Evolutionary conservation across 306 rosid species (phyloP).

Genomic region (Abrus pulchellus): DNA sequence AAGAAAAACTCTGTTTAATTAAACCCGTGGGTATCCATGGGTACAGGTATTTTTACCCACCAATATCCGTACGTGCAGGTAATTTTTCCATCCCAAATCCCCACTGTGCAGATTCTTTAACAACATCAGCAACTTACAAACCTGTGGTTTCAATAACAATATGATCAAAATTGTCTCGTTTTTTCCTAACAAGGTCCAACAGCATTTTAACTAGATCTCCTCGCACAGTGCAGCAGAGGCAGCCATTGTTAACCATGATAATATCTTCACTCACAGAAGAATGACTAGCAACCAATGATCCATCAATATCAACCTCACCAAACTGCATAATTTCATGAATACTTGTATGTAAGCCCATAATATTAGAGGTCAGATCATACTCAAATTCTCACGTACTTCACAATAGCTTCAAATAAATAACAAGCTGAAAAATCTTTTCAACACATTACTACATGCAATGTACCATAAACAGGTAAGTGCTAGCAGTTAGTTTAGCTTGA

Average conservation of each 20-base stretch:
- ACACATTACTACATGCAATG: background rate
- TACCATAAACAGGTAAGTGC: slow-evolving; percentile 19
- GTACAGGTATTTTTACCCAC: no score
- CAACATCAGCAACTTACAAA: slow-evolving; percentile 43
- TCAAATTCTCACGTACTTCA: slow-evolving; percentile 1
- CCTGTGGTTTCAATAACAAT: slow-evolving; percentile 96
- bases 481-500: background rate
- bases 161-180: slow-evolving; percentile 81
- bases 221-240: slow-evolving; percentile 92
- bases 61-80: no score
- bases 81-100: no score
- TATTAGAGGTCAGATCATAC: background rate
- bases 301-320: slow-evolving; percentile 98
- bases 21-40: no score
- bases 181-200: slow-evolving; percentile 78
- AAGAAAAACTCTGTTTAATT: no score
- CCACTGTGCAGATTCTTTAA: slow-evolving; percentile 28
- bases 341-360: background rate
- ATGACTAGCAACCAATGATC: slow-evolving; percentile 94
- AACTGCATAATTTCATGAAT: slow-evolving; percentile 65
- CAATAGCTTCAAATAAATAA: slow-evolving; percentile 16
- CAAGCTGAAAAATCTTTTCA: slow-evolving; percentile 4
- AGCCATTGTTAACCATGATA: slow-evolving; percentile 92
- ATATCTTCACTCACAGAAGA: slow-evolving; percentile 77
- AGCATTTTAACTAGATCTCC: slow-evolving; percentile 94